Evolutionary conservation across 345 rosid species (phyloP).

Genomic region (Eutrema yunnanense): DNA sequence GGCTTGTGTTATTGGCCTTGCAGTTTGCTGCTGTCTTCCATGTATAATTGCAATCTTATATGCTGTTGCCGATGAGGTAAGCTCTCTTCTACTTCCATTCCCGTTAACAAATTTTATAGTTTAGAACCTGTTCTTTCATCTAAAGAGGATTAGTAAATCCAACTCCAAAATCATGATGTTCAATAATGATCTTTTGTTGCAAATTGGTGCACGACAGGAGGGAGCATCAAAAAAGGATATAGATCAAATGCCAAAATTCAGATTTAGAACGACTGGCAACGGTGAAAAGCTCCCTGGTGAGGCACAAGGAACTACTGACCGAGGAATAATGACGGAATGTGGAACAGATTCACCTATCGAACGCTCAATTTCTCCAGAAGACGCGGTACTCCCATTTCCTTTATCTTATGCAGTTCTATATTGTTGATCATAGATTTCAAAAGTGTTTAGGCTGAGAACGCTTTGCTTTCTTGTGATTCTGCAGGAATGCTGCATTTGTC

Average conservation of each 20-base stretch:
- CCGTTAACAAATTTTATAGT: background rate
- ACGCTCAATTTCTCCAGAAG: conserved; percentile 57
- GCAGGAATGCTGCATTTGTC: conserved; percentile 98
- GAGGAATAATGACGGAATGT: conserved; percentile 77
- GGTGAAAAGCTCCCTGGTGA: conserved; percentile 41
- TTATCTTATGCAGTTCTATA: background rate
- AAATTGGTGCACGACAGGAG: conserved; percentile 49
- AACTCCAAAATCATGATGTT: background rate
- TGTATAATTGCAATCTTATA: conserved; percentile 92
- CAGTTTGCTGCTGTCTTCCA: conserved; percentile 97
- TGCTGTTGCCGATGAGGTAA: conserved; percentile 96
- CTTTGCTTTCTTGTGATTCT: background rate
- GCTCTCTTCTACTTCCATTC: conserved; percentile 9
- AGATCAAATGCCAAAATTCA: conserved; percentile 77
- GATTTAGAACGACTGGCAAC: conserved; percentile 37
- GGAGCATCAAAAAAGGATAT: conserved; percentile 90
- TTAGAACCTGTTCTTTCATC: background rate
- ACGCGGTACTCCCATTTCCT: conserved; percentile 42
- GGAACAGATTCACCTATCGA: conserved; percentile 71
- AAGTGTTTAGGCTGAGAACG: background rate
- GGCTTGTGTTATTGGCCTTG: conserved; percentile 90
- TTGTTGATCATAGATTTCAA: background rate
- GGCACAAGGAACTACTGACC: conserved; percentile 38
- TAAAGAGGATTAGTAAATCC: background rate
- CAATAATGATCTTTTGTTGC: background rate